Conservation (phyloP, 441 rosid species). For the Croton laevigatus region DNA sequence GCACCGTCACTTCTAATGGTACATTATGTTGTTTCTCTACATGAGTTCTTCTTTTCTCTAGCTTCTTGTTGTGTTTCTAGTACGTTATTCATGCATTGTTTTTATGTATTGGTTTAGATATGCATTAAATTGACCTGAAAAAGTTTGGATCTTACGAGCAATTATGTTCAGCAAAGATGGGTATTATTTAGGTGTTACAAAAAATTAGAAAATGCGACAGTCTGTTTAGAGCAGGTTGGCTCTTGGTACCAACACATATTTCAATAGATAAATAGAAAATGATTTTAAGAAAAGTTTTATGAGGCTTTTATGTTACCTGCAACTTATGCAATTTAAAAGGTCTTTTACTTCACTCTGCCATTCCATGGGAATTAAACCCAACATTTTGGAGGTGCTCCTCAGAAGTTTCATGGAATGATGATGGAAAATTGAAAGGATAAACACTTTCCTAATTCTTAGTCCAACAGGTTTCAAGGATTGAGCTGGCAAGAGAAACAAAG, state of each 20-base stretch:
- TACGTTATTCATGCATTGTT: conserved; percentile 3
- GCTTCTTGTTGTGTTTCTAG: neutral
- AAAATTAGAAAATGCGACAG: neutral
- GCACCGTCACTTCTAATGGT: conserved; percentile 99
- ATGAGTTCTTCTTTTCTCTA: neutral
- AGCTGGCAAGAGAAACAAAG: neutral
- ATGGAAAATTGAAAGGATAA: conserved; percentile 3
- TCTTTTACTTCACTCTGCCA: neutral
- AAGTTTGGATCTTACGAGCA: neutral
- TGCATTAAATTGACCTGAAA: neutral
- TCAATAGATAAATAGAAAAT: neutral
- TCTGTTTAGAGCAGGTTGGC: neutral
- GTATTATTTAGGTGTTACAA: neutral
- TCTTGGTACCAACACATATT: neutral
- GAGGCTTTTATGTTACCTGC: neutral
- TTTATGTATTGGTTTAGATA: neutral
- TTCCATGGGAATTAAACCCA: neutral
- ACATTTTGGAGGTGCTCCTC: neutral
- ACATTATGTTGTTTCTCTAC: conserved; percentile 16
- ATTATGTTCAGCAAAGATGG: neutral
- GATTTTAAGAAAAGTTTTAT: neutral
- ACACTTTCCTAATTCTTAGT: neutral
- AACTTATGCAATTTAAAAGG: neutral
- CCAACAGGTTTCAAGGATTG: neutral
- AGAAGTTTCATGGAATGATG: neutral